Conservation (phyloP, 352 stramenopile genomes). For the Paralagenidium karlingii region DNA sequence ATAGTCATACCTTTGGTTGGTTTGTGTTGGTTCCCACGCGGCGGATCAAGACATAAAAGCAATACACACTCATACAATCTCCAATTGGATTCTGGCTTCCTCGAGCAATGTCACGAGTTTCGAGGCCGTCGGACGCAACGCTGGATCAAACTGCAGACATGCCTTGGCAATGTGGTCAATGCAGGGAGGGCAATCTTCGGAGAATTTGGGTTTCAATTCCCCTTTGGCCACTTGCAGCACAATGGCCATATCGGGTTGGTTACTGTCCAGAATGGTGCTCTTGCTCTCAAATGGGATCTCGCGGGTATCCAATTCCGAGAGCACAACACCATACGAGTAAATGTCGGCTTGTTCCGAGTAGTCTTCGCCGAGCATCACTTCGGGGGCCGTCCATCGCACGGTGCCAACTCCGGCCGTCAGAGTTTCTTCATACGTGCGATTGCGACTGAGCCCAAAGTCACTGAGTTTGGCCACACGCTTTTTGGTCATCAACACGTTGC, state of each 20-base stretch:
- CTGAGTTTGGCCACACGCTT: slow-evolving; percentile 75
- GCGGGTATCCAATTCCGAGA: slow-evolving; percentile 74
- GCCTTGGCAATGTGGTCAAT: slow-evolving; percentile 68
- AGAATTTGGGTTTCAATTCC: slow-evolving; percentile 68
- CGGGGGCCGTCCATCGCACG: slow-evolving; percentile 74
- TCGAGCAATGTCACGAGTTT: slow-evolving; percentile 68
- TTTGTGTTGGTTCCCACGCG: no score
- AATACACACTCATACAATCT: no score
- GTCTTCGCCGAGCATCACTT: slow-evolving; percentile 82
- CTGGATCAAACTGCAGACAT: slow-evolving; percentile 78
- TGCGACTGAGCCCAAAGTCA: slow-evolving; percentile 72
- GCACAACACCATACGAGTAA: slow-evolving; percentile 82
- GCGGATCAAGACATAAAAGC: no score
- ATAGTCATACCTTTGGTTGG: no score
- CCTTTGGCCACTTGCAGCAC: slow-evolving; percentile 70
- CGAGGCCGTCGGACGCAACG: slow-evolving; percentile 59
- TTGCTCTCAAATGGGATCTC: slow-evolving; percentile 84
- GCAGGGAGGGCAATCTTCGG: slow-evolving; percentile 23
- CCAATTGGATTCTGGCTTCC: slow-evolving; percentile 1
- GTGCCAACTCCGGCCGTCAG: slow-evolving; percentile 72
- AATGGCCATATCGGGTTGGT: slow-evolving; percentile 68
- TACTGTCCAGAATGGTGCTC: slow-evolving; percentile 35
- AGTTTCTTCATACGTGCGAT: slow-evolving; percentile 79
- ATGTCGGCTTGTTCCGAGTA: slow-evolving; percentile 80
- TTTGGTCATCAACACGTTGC: slow-evolving; percentile 69